phyloP scores from a whole-genome alignment of 371 early-diverging fungal species.

The Apophysomyces ossiformis region DNA sequence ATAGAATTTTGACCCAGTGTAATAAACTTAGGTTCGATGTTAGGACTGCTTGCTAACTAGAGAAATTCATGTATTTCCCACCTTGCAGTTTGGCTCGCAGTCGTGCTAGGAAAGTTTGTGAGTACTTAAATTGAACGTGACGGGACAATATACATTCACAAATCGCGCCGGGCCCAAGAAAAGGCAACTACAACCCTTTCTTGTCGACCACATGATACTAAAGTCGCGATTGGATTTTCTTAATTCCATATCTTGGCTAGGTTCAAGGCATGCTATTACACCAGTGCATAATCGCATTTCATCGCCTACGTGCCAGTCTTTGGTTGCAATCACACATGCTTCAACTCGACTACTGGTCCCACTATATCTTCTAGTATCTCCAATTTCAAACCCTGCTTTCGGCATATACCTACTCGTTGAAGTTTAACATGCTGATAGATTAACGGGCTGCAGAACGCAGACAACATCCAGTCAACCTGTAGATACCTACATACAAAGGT shows the following conservation, averaged over 20 bases:
- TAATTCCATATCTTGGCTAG: conserved; percentile 72
- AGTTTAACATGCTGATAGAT: conserved; percentile 12
- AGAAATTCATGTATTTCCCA: conserved; percentile 22
- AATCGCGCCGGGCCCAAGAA: conserved; percentile 96
- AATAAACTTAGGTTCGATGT: conserved; percentile 56
- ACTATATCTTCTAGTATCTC: conserved; percentile 77
- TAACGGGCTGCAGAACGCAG: too few species aligned
- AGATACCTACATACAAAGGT: conserved; percentile 51
- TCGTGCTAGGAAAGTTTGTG: conserved; percentile 71
- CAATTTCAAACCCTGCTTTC: conserved; percentile 82
- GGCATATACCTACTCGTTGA: conserved; percentile 80
- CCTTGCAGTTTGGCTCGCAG: conserved; percentile 86
- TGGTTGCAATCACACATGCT: conserved; percentile 86
- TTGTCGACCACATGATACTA: conserved; percentile 84
- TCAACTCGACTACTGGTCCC: conserved; percentile 72
- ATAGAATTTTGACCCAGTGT: conserved; percentile 66
- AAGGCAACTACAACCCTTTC: conserved; percentile 73
- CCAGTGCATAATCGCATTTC: conserved; percentile 82
- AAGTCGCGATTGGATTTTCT: conserved; percentile 78
- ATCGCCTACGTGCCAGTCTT: conserved; percentile 74
- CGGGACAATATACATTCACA: conserved; percentile 66
- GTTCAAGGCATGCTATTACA: conserved; percentile 72
- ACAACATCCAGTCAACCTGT: conserved; percentile 1
- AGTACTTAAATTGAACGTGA: conserved; percentile 5
- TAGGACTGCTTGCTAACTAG: neutral